Base-by-base conservation (phyloP, 306 rosid species). In the Abrus precatorius region DNA sequence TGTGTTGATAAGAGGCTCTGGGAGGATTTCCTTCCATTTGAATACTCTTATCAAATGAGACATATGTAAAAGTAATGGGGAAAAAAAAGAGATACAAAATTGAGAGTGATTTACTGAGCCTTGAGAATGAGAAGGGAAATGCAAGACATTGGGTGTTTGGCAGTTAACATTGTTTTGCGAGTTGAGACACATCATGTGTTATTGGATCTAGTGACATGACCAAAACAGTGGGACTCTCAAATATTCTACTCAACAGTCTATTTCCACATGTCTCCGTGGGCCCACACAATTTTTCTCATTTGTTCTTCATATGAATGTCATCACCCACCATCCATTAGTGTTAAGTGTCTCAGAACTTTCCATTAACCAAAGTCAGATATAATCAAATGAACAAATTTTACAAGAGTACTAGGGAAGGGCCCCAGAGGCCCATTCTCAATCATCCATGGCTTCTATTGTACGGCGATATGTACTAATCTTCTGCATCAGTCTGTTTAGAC, bases 171-270 rank as follows among this genome's bases (percentile, higher is more conserved):
- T 3, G 30, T 64, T 12, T 50, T 36, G 48, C n/a, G 28, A 61
- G 9, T 13, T 4, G 20, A 63, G 30, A 64, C 32, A 14, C 10
- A 36, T 11, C 10, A 38, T 64, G 32, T 64, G 49, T 41, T 55
- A 56, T 78, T 77, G 20, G 56, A 67, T 78, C 2, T 2, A 43
- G 34, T 59, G 79, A 75, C 59, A 75, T 9, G 76, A 72, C 59
- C 34, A 47, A 30, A 33, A 30, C 59, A 20, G 55, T 28, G 48
- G 49, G 14, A 53, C 34, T 72, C 38, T 13, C 3, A 14, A 38
- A 55, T 7, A 14, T 43, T 69, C 60, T 32, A 43, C 69, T 20
- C 49, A 29, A 41, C 40, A 4, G 20, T 20, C 40, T 29, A 41
- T 72, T 49, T 61, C 20, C 36, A 5, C 54, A 4, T 49, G 54